phyloP scores from a whole-genome alignment of 78 protist genomes.

The Tieghemostelium lacteum region DNA sequence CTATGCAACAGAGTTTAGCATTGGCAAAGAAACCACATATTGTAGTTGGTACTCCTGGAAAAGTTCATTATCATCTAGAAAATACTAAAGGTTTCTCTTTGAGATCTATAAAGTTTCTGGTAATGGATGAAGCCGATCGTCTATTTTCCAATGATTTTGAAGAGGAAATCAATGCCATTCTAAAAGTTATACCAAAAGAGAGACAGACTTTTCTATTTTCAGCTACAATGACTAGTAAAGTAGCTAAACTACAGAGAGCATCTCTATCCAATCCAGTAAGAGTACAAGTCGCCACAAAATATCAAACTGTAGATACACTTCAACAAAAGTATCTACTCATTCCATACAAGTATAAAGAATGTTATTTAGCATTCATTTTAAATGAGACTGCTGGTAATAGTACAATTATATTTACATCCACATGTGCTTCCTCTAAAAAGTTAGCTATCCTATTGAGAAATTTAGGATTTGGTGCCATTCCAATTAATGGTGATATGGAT shows the following conservation, averaged over 20 bases:
- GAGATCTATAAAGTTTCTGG: slow-evolving; percentile 80
- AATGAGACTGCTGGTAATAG: slow-evolving; percentile 88
- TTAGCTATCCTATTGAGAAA: slow-evolving; percentile 85
- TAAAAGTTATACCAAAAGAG: slow-evolving; percentile 84
- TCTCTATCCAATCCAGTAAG: slow-evolving; percentile 94
- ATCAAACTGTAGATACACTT: slow-evolving; percentile 90
- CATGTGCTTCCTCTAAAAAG: slow-evolving; percentile 61
- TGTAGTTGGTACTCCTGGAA: slow-evolving; percentile 98
- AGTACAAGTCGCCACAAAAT: slow-evolving; percentile 85
- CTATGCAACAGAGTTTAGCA: slow-evolving; percentile 86
- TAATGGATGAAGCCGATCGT: slow-evolving; percentile 99
- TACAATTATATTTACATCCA: slow-evolving; percentile 89
- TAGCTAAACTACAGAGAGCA: slow-evolving; percentile 95
- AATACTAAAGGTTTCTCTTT: slow-evolving; percentile 95
- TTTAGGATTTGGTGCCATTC: slow-evolving; percentile 84
- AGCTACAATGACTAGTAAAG: slow-evolving; percentile 99
- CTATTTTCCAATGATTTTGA: slow-evolving; percentile 96
- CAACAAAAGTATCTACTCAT: slow-evolving; percentile 92
- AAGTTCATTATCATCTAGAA: slow-evolving; percentile 93
- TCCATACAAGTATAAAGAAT: slow-evolving; percentile 93
- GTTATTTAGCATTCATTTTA: slow-evolving; percentile 88
- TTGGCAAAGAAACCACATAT: slow-evolving; percentile 97
- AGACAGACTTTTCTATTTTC: slow-evolving; percentile 93
- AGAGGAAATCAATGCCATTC: slow-evolving; percentile 87
- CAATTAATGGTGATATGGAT: slow-evolving; percentile 95